Evolutionary conservation across 495 filamentous ascomycete genomes (phyloP).

Genomic region (Penicillium verhagenii): DNA sequence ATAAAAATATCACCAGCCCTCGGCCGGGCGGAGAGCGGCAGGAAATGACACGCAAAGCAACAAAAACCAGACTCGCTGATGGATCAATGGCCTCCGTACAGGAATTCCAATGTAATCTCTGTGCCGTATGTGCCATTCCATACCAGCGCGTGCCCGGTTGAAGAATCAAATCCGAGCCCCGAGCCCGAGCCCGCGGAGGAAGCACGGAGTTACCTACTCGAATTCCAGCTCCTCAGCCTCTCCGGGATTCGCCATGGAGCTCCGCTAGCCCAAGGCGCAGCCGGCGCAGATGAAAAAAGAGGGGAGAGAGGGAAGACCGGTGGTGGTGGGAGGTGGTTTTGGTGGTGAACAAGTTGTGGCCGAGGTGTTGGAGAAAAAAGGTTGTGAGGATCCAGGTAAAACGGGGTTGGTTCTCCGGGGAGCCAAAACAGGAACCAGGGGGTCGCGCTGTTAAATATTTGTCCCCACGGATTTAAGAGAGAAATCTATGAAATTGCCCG

Average conservation of each 20-base stretch:
- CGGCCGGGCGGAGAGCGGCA: not conserved
- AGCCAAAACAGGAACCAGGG: slow-evolving; percentile 16
- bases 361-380: slow-evolving; percentile 8
- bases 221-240: slow-evolving; percentile 42
- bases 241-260: slow-evolving; percentile 45
- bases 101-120: not conserved
- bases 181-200: slow-evolving; percentile 2
- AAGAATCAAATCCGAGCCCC: not conserved
- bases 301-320: slow-evolving; percentile 7
- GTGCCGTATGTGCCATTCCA: not conserved
- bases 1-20: not conserved
- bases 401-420: slow-evolving; percentile 18
- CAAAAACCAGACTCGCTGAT: not conserved
- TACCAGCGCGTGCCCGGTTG: not conserved
- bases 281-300: slow-evolving; percentile 22
- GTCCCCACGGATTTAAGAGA: not conserved
- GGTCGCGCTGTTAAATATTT: not conserved
- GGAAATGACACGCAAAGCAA: not conserved
- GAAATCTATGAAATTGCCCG: not conserved
- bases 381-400: slow-evolving; percentile 20
- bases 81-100: not conserved
- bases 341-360: slow-evolving; percentile 3
- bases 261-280: slow-evolving; percentile 38
- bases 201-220: slow-evolving; percentile 38
- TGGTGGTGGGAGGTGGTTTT: not conserved